Conservation (phyloP, 1,139 yeast genomes). For the Waltiozyma solani region DNA sequence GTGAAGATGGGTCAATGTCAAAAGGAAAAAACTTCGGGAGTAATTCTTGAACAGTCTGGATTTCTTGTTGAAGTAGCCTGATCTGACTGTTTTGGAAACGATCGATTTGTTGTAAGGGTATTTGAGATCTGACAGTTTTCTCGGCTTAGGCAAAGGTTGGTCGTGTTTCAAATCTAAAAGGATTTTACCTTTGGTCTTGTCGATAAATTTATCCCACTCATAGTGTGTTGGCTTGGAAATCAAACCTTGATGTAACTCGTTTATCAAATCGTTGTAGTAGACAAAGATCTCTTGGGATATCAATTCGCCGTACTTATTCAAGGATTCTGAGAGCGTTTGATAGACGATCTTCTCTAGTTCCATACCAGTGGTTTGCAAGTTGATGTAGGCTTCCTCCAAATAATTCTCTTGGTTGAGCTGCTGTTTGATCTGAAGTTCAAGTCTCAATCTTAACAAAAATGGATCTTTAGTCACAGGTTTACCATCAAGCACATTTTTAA, state of each 20-base stretch:
- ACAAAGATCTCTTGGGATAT: slow-evolving; percentile 50
- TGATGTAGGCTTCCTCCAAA: slow-evolving; percentile 59
- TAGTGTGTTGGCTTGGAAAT: slow-evolving; percentile 48
- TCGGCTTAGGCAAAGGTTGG: slow-evolving; percentile 34
- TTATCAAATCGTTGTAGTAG: slow-evolving; percentile 45
- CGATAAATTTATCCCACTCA: slow-evolving; percentile 71
- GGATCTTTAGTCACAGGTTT: slow-evolving; percentile 39
- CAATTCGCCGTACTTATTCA: slow-evolving; percentile 43
- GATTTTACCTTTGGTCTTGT: slow-evolving; percentile 35
- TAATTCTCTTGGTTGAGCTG: slow-evolving; percentile 64
- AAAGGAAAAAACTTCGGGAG: slow-evolving; percentile 58
- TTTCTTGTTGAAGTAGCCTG: slow-evolving; percentile 45
- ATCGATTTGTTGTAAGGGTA: slow-evolving; percentile 44
- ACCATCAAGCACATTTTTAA: slow-evolving; percentile 16
- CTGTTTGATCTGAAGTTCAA: slow-evolving; percentile 59
- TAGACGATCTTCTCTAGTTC: slow-evolving; percentile 64
- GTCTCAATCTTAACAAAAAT: slow-evolving; percentile 48
- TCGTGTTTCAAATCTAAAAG: slow-evolving; percentile 34
- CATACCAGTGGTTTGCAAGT: slow-evolving; percentile 62
- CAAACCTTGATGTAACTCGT: slow-evolving; percentile 54
- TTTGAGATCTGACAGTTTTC: slow-evolving; percentile 36
- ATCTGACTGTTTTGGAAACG: slow-evolving; percentile 41
- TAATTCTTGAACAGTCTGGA: slow-evolving; percentile 57
- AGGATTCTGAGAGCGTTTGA: slow-evolving; percentile 50
- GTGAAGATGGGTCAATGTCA: slow-evolving; percentile 62